These are phyloP conservation scores for Pseudopithomyces chartarum DNA, from an alignment of 2,329 filamentous ascomycete species.

Conservation along the genomic window DNA sequence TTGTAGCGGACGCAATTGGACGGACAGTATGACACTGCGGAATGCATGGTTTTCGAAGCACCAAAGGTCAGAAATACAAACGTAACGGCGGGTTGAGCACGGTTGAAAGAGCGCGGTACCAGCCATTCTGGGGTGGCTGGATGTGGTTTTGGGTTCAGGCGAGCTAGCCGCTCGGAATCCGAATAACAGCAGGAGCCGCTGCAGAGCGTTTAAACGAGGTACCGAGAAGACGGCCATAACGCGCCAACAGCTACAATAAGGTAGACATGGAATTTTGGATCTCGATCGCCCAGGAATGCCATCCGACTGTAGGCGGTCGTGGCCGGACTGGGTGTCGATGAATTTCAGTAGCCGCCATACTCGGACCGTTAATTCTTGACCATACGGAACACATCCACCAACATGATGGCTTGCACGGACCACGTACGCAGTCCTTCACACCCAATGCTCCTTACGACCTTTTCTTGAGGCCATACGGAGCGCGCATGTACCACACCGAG, in stretches of 20 bases:
- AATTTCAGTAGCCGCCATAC: conserved; percentile 2
- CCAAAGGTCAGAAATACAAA: conserved; percentile 3
- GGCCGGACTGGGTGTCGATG: not conserved
- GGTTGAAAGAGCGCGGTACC: not conserved
- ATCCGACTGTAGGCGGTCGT: conserved; percentile 5
- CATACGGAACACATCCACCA: conserved; percentile 11
- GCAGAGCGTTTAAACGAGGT: not conserved
- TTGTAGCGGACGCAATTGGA: too few relatives aligned
- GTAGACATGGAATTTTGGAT: not conserved
- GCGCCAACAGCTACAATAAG: conserved; percentile 9
- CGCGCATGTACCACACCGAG: conserved; percentile 11
- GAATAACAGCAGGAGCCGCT: conserved; percentile 11
- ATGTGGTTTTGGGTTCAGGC: not conserved
- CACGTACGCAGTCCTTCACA: conserved; percentile 2
- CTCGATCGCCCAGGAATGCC: conserved; percentile 1
- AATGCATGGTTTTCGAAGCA: not conserved
- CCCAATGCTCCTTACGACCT: conserved; percentile 5
- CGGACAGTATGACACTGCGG: not conserved
- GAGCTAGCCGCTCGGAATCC: conserved; percentile 20
- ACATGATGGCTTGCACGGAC: conserved; percentile 20
- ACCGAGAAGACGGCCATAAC: not conserved
- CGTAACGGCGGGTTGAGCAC: not conserved
- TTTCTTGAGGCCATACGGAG: conserved; percentile 1
- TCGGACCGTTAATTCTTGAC: conserved; percentile 1
- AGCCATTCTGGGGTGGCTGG: not conserved